phyloP scores from a whole-genome alignment of 1,284 basidiomycete genomes.

The Gomphus bonarii region DNA sequence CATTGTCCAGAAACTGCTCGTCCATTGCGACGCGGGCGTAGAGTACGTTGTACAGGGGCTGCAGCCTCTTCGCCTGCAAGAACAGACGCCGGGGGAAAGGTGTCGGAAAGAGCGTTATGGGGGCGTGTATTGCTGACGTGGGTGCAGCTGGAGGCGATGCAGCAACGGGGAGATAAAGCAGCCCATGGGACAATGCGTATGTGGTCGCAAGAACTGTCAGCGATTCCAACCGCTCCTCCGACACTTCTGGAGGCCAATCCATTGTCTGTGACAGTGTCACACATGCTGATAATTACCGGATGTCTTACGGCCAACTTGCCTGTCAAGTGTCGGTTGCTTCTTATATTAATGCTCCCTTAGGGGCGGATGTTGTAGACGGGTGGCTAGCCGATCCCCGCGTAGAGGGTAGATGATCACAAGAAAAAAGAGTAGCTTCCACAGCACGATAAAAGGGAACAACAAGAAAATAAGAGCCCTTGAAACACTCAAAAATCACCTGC shows the following conservation, averaged over 20 bases:
- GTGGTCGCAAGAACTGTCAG: slow-evolving; percentile 66
- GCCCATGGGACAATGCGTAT: slow-evolving; percentile 77
- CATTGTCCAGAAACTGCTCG: slow-evolving; percentile 65
- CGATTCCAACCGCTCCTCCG: slow-evolving; percentile 42
- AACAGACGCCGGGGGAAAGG: slow-evolving; percentile 78
- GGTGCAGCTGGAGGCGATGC: slow-evolving; percentile 28
- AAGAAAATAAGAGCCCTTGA: no score
- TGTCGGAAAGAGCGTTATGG: slow-evolving; percentile 79
- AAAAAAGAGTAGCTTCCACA: no score
- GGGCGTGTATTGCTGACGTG: slow-evolving; percentile 77
- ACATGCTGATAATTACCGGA: not conserved
- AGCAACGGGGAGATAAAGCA: slow-evolving; percentile 65
- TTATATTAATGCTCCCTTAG: no score
- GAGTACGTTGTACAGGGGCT: slow-evolving; percentile 74
- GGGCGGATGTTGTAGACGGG: no score
- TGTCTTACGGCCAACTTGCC: no score
- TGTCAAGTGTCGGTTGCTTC: no score
- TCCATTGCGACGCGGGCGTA: slow-evolving; percentile 83
- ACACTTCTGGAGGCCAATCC: slow-evolving; percentile 67
- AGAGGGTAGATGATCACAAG: no score
- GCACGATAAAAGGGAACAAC: no score
- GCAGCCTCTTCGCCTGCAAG: slow-evolving; percentile 54
- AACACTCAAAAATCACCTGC: no score
- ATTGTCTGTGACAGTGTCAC: not conserved
- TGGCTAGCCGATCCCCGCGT: no score